Conservation (phyloP, 345 rosid genomes). For the Isatis tinctoria region DNA sequence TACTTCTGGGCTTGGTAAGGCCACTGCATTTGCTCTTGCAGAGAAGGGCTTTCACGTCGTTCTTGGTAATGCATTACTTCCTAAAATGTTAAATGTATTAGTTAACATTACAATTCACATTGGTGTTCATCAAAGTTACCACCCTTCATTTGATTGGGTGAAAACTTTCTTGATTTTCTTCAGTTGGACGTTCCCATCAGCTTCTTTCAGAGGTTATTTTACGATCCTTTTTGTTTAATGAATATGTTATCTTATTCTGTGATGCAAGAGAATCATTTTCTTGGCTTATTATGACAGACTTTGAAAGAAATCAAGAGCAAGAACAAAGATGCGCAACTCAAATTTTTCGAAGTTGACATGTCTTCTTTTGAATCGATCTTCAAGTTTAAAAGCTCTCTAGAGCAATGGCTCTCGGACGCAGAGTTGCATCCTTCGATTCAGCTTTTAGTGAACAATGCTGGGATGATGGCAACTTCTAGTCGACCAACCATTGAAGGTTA, state of each 20-base stretch:
- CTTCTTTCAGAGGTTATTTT: constrained; percentile 45
- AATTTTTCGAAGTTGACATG: constrained; percentile 60
- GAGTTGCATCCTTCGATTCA: constrained; percentile 70
- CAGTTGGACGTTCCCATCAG: constrained; percentile 68
- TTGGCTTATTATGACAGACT: constrained; percentile 38
- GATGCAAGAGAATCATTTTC: neutral
- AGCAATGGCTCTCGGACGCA: constrained; percentile 69
- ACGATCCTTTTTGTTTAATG: neutral
- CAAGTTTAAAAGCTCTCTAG: constrained; percentile 55
- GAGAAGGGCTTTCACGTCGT: constrained; percentile 59
- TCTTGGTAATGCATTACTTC: constrained; percentile 50
- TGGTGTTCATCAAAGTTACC: neutral
- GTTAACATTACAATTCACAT: neutral
- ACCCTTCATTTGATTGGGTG: neutral
- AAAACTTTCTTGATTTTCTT: constrained; percentile 24
- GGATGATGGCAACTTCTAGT: constrained; percentile 66
- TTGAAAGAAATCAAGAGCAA: constrained; percentile 41
- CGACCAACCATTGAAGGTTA: constrained; percentile 62
- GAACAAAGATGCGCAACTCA: constrained; percentile 53
- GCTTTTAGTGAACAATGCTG: constrained; percentile 91
- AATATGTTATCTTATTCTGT: neutral
- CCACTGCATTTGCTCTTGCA: constrained; percentile 66
- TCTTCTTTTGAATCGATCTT: constrained; percentile 61
- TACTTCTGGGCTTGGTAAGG: constrained; percentile 76
- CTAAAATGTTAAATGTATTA: neutral